These are phyloP conservation scores for Trypethelium eluteriae DNA, from an alignment of 495 filamentous ascomycete genomes.

Conservation along the genomic window DNA sequence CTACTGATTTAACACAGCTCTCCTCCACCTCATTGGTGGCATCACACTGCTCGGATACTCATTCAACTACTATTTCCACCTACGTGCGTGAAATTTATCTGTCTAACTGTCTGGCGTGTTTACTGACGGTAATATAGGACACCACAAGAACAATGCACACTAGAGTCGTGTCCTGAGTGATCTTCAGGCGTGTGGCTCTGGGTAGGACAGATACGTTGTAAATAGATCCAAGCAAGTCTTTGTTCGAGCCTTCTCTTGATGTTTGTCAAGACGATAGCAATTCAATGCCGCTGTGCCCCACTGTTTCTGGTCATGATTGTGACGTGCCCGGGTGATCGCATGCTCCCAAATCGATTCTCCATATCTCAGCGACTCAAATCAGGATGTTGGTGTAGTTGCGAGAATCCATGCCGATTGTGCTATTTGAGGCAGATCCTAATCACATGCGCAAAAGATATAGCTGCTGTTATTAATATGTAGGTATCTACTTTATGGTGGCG, in stretches of 20 bases:
- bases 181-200: neutral
- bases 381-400: too few species aligned
- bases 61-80: slow-evolving; percentile 99
- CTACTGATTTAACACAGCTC: slow-evolving; percentile 47
- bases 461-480: too few species aligned
- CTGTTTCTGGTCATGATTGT: neutral
- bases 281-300: too few species aligned
- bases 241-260: too few species aligned
- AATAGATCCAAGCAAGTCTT: neutral
- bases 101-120: neutral
- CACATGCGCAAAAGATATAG: too few species aligned
- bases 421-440: too few species aligned
- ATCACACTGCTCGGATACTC: slow-evolving; percentile 78
- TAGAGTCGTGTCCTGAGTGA: slow-evolving; percentile 43
- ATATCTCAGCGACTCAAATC: too few species aligned
- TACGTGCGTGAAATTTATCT: slow-evolving; percentile 58
- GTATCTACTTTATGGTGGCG: too few species aligned
- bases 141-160: slow-evolving; percentile 99
- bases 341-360: too few species aligned
- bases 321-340: neutral
- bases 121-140: slow-evolving; percentile 53
- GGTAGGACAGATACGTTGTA: neutral
- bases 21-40: slow-evolving; percentile 73
- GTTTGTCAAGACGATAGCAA: too few species aligned
- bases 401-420: too few species aligned